Percentiles rank a stretch among this genome's conserved stretches.
These are phyloP conservation scores for Elsinoe necatrix DNA, from an alignment of 2,329 filamentous ascomycete species.

Conservation along the genomic window DNA sequence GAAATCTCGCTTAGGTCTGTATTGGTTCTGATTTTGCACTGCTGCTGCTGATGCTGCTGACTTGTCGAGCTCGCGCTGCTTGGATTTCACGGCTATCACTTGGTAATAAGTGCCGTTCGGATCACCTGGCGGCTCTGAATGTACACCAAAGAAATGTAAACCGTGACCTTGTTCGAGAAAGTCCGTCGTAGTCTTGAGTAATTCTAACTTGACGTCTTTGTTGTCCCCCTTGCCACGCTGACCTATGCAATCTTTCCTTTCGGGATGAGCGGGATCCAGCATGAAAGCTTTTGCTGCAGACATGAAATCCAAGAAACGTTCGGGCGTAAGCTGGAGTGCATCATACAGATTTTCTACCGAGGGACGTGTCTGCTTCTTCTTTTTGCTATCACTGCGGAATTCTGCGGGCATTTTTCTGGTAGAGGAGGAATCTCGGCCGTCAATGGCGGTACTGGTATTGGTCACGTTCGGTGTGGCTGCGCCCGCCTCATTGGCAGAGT, in stretches of 20 bases:
- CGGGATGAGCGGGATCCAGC: conserved; percentile 47
- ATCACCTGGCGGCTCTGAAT: conserved; percentile 23
- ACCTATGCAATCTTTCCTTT: conserved; percentile 49
- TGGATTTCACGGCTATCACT: not conserved
- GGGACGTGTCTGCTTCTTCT: conserved; percentile 49
- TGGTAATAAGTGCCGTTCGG: conserved; percentile 14
- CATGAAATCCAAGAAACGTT: conserved; percentile 49
- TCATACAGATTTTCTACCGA: conserved; percentile 51
- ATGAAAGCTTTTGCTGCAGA: conserved; percentile 50
- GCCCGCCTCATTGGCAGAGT: not conserved
- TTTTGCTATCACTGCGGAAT: not conserved
- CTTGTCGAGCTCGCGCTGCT: not conserved
- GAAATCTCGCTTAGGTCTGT: conserved; percentile 29
- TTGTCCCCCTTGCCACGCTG: conserved; percentile 40
- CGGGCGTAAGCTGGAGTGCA: conserved; percentile 48
- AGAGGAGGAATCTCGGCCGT: not conserved
- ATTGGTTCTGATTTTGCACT: not conserved
- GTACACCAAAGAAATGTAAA: conserved; percentile 37
- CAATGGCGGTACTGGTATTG: not conserved
- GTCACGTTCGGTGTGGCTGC: not conserved
- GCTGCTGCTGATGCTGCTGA: not conserved
- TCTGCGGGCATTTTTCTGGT: not conserved
- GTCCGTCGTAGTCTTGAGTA: conserved; percentile 49
- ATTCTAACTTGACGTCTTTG: conserved; percentile 48
- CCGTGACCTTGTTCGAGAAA: conserved; percentile 41